Base-by-base conservation (phyloP, 78 protist species). In the Tieghemostelium lacteum region DNA sequence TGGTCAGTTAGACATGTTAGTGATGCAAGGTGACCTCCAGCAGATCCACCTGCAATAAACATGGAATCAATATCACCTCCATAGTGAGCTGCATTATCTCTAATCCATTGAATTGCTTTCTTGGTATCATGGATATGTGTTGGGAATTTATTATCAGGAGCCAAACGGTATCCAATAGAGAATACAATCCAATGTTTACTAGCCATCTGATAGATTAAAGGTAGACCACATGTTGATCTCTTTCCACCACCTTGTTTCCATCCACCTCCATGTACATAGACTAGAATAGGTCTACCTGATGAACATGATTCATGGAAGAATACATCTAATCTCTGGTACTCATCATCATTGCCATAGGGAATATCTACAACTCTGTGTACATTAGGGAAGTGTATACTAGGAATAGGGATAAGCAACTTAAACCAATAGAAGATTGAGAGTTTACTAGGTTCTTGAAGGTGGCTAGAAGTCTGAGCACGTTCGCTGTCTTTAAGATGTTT, bases 11-110 rank as follows among this genome's bases (percentile, higher is more conserved):
- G 69, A 8, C 69, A 36, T 19, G 61, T 63, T 24, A 64, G 42
- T n/a, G 69, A 31, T 17, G 85, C 65, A 1, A 75, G 14, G 29
- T 75, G 85, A 14, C 85, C 85, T 4, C 85, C 85, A 19, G 85
- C 85, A 17, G 70, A 58, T 2, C 85, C 85, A 16, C 85, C 85
- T 22, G 61, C 57, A 49, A 75, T 42, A 49, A 36, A 62, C 65
- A 75, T 64, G n/a, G 28, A 36, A 17, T 75, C 85, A 12, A 64
- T 62, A 24, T 58, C 65, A 49, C 85, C 85, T 16, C 85, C 85
- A 49, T 75, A 64, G 85, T 49, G 74, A 26, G 33, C 24, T 2
- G 72, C 72, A 29, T 75, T 75, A 16, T 75, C 69, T 29, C 72
- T 24, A 6, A 75, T 60, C 85, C 85, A 75, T n/a, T 19, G 28